Evolutionary conservation across 2,329 filamentous ascomycete genomes (phyloP), one percentile per base, ranked within the genome.

Genomic region (Paracoccidioides lutzii): DNA sequence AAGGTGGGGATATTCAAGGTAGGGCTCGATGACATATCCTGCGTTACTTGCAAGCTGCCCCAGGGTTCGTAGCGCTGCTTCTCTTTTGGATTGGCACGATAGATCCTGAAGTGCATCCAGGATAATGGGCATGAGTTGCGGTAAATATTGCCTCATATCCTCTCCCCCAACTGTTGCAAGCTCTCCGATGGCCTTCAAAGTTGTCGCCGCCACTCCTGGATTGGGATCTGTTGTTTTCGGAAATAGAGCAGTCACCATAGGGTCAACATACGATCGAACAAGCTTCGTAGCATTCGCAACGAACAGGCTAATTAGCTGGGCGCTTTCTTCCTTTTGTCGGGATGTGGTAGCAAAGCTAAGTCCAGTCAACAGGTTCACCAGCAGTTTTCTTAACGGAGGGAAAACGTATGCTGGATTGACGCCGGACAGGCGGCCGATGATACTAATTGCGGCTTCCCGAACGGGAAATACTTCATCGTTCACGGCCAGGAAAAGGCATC

Each of bases 341-440:
- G 91, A 81, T 53, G 91, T 93, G 67, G 95, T 95, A 5, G 93
- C 94, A 65, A 96, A 97, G 64, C 95, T 90, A 28, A 98, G 85
- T 65, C 96, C 91, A 0, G 93, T 98, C 59, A 98, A 79, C 70
- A 98, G 84, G 71, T 98, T 94, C 57, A 98, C 90, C 32, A 98
- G 81, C 5, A 94, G 87, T 71, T 98, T 98, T 59, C 93, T 86
- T 42, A 98, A 73, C 0, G 93, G 94, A 1, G 94, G 93, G 65
- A 98, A 95, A 62, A 98, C 90, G 70, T 98, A 98, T 57, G 94
- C 94, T 0, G 93, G 94, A 61, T 98, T 98, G 61, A 90, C 85
- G 53, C 82, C 81, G 0, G 93, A 94, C 56, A 99, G 76, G 10
- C 94, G 88, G 37, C 93, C 94, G 64, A 98, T 95, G 61, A 98